Conservation (phyloP, 2,329 filamentous ascomycete species). For the Fonsecaea multimorphosa region DNA sequence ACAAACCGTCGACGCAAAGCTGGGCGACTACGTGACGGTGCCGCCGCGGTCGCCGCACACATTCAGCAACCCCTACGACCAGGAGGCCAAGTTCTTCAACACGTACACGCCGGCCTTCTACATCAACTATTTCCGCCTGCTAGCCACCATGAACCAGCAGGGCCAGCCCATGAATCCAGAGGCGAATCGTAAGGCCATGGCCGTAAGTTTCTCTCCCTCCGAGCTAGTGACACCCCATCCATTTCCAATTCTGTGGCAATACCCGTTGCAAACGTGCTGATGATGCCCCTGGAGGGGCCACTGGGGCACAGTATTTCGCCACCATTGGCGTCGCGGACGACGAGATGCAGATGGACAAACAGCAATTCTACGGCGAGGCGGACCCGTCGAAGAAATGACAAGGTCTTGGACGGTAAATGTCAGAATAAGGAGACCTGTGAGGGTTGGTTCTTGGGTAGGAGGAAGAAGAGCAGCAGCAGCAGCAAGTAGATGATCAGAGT, state of each 20-base stretch:
- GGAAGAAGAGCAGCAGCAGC: no score
- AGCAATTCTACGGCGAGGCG: constrained; percentile 30
- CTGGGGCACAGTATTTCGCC: constrained; percentile 35
- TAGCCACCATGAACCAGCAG: constrained; percentile 53
- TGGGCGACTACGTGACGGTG: constrained; percentile 60
- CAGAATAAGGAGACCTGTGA: no score
- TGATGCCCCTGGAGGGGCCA: not conserved
- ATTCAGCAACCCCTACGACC: constrained; percentile 61
- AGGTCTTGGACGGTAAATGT: not conserved
- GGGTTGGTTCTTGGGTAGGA: no score
- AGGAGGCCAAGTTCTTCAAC: constrained; percentile 63
- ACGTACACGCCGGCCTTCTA: constrained; percentile 64
- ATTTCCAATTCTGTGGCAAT: not conserved
- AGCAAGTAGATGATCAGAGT: no score
- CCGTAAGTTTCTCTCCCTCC: constrained; percentile 26
- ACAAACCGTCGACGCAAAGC: constrained; percentile 35
- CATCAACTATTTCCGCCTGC: constrained; percentile 63
- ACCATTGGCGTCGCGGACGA: constrained; percentile 39
- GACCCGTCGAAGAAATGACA: constrained; percentile 19
- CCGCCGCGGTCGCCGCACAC: constrained; percentile 62
- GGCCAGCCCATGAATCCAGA: constrained; percentile 46
- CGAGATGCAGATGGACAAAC: constrained; percentile 37
- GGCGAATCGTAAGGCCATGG: constrained; percentile 38
- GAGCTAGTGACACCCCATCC: not conserved
- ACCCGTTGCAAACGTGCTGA: not conserved